A percentile compares a stretch with the other conserved stretches of the same genome.
phyloP scores from a whole-genome alignment of 768 basidiomycete genomes.

The Royoungia palumana region DNA sequence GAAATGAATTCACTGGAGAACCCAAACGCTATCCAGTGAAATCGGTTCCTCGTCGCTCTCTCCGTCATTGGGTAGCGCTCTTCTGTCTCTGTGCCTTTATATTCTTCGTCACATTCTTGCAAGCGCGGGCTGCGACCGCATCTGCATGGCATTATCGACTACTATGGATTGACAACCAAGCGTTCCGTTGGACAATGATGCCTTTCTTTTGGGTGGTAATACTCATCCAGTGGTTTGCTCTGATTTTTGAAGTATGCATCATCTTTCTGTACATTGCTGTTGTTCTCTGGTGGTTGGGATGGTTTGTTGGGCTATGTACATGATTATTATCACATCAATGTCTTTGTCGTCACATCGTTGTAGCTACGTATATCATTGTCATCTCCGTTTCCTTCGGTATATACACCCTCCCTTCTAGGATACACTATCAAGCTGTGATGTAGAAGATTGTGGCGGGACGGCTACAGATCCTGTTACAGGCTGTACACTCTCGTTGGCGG shows the following conservation, averaged over 20 bases:
- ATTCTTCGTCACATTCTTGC: constrained; percentile 50
- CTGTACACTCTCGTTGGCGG: constrained; percentile 1
- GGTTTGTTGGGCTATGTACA: constrained; percentile 53
- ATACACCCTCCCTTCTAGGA: background rate
- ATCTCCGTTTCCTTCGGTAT: constrained; percentile 5
- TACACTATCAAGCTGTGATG: background rate
- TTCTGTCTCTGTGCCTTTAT: constrained; percentile 48
- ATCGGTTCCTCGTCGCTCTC: constrained; percentile 57
- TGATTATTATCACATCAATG: constrained; percentile 17
- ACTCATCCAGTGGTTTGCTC: constrained; percentile 64
- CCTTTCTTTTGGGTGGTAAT: constrained; percentile 65
- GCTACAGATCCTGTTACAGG: constrained; percentile 3
- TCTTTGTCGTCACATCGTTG: background rate
- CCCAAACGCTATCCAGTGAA: constrained; percentile 60
- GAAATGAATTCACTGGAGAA: constrained; percentile 83
- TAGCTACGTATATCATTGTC: constrained; percentile 13
- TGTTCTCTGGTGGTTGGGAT: constrained; percentile 72
- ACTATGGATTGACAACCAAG: constrained; percentile 54
- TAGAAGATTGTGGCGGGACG: background rate
- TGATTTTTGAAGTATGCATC: constrained; percentile 54
- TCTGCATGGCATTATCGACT: constrained; percentile 54
- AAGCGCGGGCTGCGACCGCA: constrained; percentile 54
- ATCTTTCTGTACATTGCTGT: constrained; percentile 58
- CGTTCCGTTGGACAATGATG: constrained; percentile 59
- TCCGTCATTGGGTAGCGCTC: constrained; percentile 67